These are phyloP conservation scores for Tulasnella sp. DNA, from an alignment of 768 basidiomycete species.

Conservation along the genomic window DNA sequence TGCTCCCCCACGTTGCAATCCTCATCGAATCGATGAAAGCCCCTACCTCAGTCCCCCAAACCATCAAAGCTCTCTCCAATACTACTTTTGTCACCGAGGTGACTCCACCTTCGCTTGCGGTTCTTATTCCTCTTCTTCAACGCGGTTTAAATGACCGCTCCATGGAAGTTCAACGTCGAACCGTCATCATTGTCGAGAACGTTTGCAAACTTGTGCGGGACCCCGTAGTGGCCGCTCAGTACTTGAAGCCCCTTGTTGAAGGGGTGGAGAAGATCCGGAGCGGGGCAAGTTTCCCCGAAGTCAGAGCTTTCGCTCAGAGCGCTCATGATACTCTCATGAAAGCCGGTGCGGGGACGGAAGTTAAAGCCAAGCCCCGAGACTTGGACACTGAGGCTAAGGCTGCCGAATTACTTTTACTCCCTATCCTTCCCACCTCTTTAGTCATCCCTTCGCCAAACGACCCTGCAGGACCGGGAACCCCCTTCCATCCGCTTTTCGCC, in stretches of 20 bases:
- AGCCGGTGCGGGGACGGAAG: conserved; percentile 72
- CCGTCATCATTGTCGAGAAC: conserved; percentile 92
- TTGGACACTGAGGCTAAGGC: conserved; percentile 53
- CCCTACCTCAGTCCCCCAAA: conserved; percentile 72
- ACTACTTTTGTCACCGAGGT: conserved; percentile 98
- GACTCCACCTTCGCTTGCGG: conserved; percentile 90
- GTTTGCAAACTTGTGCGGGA: conserved; percentile 95
- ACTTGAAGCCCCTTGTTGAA: conserved; percentile 78
- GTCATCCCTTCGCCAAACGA: conserved; percentile 36
- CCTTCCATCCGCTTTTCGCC: conserved; percentile 51
- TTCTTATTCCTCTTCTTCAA: conserved; percentile 82
- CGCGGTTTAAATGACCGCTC: conserved; percentile 92
- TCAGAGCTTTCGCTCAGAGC: conserved; percentile 84
- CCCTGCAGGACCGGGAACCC: conserved; percentile 43
- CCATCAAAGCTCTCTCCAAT: conserved; percentile 90
- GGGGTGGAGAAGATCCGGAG: conserved; percentile 86
- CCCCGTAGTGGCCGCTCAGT: conserved; percentile 78
- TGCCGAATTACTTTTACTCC: conserved; percentile 48
- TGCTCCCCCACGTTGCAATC: conserved; percentile 76
- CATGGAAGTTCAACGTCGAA: conserved; percentile 91
- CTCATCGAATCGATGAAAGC: conserved; percentile 94
- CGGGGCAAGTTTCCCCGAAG: conserved; percentile 93
- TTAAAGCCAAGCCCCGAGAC: conserved; percentile 61
- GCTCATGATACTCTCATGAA: conserved; percentile 73
- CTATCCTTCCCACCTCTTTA: conserved; percentile 49